Evolutionary conservation across 768 basidiomycete species (phyloP).

Genomic region (Mycena amicta): DNA sequence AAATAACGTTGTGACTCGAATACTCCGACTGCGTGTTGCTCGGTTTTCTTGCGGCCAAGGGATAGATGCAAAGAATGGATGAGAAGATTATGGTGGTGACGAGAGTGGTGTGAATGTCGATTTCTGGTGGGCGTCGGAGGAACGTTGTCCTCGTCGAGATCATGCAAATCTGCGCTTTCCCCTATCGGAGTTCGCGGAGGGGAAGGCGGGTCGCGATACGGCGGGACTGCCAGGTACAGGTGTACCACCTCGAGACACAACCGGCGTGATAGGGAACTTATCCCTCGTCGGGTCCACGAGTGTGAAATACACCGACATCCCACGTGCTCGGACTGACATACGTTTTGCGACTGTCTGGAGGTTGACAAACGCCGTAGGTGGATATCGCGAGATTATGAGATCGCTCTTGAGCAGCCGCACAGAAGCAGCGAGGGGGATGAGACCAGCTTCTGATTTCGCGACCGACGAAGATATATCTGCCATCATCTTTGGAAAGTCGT

Average conservation of each 20-base stretch:
- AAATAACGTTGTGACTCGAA: conserved; percentile 75
- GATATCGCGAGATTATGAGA: conserved; percentile 60
- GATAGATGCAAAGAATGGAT: conserved; percentile 44
- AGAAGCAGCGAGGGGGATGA: conserved; percentile 55
- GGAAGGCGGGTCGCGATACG: conserved; percentile 36
- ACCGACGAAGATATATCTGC: conserved; percentile 33
- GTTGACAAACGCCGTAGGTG: conserved; percentile 54
- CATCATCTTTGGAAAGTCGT: conserved; percentile 38
- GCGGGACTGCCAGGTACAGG: conserved; percentile 36
- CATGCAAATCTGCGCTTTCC: background rate
- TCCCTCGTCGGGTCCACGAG: conserved; percentile 66
- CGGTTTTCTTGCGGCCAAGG: conserved; percentile 35
- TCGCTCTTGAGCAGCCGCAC: conserved; percentile 59
- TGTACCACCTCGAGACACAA: conserved; percentile 35
- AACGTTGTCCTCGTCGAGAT: background rate
- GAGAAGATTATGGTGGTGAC: conserved; percentile 36
- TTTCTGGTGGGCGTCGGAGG: conserved; percentile 19
- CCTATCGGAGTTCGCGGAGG: conserved; percentile 10
- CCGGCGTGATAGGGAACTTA: conserved; percentile 55
- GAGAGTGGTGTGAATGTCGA: conserved; percentile 27
- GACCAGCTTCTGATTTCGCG: conserved; percentile 47
- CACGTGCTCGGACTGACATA: conserved; percentile 60
- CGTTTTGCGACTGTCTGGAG: conserved; percentile 54
- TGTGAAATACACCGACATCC: conserved; percentile 61
- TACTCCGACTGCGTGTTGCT: conserved; percentile 68